These are phyloP conservation scores for Protea cynaroides DNA, from an alignment of 164 flowering plant genomes.

Conservation along the genomic window DNA sequence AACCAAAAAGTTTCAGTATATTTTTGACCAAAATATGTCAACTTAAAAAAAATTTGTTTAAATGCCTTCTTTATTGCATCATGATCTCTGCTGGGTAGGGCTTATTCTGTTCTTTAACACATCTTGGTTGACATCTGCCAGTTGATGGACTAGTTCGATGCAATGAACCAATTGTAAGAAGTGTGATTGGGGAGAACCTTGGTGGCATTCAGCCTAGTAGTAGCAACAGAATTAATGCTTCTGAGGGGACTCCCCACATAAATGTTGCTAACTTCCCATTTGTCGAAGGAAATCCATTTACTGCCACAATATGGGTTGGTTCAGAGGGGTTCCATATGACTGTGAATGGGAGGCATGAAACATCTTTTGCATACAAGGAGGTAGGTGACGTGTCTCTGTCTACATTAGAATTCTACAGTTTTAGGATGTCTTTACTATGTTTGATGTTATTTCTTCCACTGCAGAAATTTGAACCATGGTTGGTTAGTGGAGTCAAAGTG, in stretches of 20 bases:
- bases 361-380: constrained; percentile 80
- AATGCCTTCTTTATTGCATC: no score
- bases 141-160: constrained; percentile 81
- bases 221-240: constrained; percentile 26
- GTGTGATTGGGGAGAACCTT: constrained; percentile 30
- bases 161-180: constrained; percentile 51
- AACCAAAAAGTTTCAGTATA: no score
- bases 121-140: constrained; percentile 20
- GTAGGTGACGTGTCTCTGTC: constrained; percentile 35
- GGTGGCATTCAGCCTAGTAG: constrained; percentile 28
- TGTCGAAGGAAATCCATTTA: constrained; percentile 61
- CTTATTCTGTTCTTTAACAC: constrained; percentile 9
- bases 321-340: constrained; percentile 90
- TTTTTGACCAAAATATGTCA: no score
- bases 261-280: constrained; percentile 59
- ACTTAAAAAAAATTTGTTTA: no score
- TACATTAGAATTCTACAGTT: no score
- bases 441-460: constrained; percentile 17
- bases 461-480: constrained; percentile 92
- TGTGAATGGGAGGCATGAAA: constrained; percentile 90
- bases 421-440: neutral
- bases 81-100: no score
- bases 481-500: constrained; percentile 52
- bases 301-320: constrained; percentile 86
- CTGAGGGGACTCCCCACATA: constrained; percentile 31